phyloP scores from a whole-genome alignment of 2,329 filamentous ascomycete species.

The Capronia americana region DNA sequence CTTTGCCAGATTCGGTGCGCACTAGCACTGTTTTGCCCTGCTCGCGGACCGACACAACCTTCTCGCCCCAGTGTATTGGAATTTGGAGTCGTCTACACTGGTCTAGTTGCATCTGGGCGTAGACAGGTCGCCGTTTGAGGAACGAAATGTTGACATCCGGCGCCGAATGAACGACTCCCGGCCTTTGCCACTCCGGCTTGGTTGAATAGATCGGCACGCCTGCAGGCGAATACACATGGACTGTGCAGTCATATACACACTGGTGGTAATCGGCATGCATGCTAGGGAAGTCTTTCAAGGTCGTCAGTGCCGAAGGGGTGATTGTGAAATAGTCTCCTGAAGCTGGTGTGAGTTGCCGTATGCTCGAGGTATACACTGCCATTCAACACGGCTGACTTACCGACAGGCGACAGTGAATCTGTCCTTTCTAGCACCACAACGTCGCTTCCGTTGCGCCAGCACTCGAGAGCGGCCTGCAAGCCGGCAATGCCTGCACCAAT shows the following conservation, averaged over 20 bases:
- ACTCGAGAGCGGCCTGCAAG: conserved; percentile 43
- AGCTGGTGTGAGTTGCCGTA: background rate
- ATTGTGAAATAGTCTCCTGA: conserved; percentile 22
- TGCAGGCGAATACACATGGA: conserved; percentile 13
- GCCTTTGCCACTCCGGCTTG: conserved; percentile 10
- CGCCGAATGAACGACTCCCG: conserved; percentile 1
- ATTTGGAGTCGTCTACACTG: conserved; percentile 8
- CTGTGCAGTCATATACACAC: conserved; percentile 16
- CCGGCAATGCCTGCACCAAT: conserved; percentile 53
- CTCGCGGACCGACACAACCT: conserved; percentile 5
- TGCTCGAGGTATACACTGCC: background rate
- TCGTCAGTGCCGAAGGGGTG: conserved; percentile 17
- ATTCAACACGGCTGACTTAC: background rate
- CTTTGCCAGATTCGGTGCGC: background rate
- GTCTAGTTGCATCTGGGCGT: conserved; percentile 21
- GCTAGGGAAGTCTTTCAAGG: conserved; percentile 17
- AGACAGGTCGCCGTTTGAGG: conserved; percentile 22
- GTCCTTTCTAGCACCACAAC: conserved; percentile 48
- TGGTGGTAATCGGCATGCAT: conserved; percentile 21
- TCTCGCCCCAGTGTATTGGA: conserved; percentile 1
- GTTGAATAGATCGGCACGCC: conserved; percentile 7
- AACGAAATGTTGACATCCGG: conserved; percentile 18
- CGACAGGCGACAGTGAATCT: conserved; percentile 16
- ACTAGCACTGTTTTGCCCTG: background rate
- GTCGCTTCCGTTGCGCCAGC: conserved; percentile 32